Conservation (phyloP, 805 yeast genomes). For the Zygoascus tannicola region DNA sequence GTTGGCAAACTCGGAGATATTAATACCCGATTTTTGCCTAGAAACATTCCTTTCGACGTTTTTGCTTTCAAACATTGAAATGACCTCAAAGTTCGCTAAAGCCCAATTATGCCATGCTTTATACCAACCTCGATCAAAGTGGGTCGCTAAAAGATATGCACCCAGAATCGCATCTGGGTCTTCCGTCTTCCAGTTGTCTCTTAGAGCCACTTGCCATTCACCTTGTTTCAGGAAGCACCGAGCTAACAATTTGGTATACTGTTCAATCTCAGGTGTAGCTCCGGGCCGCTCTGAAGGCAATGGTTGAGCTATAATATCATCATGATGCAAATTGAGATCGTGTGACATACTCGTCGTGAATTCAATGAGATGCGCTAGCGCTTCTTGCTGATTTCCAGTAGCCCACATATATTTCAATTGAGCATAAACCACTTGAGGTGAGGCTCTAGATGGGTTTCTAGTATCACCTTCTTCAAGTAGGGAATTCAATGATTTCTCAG, state of each 20-base stretch:
- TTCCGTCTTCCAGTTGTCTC: conserved; percentile 61
- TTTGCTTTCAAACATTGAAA: conserved; percentile 36
- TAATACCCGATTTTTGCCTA: background rate
- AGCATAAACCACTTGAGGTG: conserved; percentile 96
- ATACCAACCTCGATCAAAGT: conserved; percentile 87
- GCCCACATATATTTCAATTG: conserved; percentile 97
- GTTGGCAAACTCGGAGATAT: background rate
- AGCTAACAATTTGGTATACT: conserved; percentile 76
- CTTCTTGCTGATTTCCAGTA: conserved; percentile 78
- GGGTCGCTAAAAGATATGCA: conserved; percentile 87
- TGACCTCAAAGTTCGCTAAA: conserved; percentile 90
- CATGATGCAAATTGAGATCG: conserved; percentile 69
- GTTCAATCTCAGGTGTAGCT: conserved; percentile 65
- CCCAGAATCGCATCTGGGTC: conserved; percentile 78
- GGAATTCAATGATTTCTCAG: conserved; percentile 81
- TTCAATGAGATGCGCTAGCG: conserved; percentile 73
- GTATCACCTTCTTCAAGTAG: conserved; percentile 68
- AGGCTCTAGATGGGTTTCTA: conserved; percentile 56
- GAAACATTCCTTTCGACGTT: conserved; percentile 1
- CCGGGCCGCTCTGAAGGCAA: conserved; percentile 64
- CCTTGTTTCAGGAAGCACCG: conserved; percentile 96
- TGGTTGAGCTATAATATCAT: conserved; percentile 79
- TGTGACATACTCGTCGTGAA: conserved; percentile 86
- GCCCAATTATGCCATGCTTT: conserved; percentile 99
- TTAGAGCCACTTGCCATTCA: conserved; percentile 89